phyloP scores from a whole-genome alignment of 108 stramenopile species.

The Phaeodactylum tricornutum region DNA sequence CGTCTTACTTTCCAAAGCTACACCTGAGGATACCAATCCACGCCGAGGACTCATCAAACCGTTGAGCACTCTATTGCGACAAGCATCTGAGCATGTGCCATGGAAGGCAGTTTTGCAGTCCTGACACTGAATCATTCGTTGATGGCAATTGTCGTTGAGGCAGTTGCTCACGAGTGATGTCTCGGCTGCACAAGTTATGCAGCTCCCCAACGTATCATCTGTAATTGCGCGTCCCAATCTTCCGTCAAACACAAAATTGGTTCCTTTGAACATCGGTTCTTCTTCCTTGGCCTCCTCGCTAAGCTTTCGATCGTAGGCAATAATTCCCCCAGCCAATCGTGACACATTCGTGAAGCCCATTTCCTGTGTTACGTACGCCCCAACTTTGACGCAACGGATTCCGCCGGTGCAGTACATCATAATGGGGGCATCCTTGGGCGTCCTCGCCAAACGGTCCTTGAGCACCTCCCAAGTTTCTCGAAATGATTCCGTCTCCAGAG shows the following conservation, averaged over 20 bases:
- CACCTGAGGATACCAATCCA: neutral
- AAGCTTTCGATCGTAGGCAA: constrained; percentile 83
- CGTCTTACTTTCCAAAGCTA: neutral
- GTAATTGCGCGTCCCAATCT: constrained; percentile 88
- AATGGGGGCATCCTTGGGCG: constrained; percentile 82
- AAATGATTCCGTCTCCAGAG: constrained; percentile 85
- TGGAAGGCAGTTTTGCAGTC: constrained; percentile 39
- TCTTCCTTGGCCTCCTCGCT: constrained; percentile 48
- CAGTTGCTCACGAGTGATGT: constrained; percentile 85
- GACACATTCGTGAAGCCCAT: constrained; percentile 90
- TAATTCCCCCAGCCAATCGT: constrained; percentile 89
- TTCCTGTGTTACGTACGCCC: constrained; percentile 87
- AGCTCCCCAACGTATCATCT: constrained; percentile 74
- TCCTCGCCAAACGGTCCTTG: constrained; percentile 62
- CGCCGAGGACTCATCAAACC: constrained; percentile 30
- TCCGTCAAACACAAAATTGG: constrained; percentile 97
- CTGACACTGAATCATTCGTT: constrained; percentile 89
- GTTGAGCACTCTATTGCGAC: constrained; percentile 55
- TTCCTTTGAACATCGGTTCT: constrained; percentile 82
- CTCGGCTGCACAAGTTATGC: constrained; percentile 82
- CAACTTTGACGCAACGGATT: constrained; percentile 92
- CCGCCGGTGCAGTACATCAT: constrained; percentile 95
- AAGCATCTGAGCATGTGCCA: constrained; percentile 80
- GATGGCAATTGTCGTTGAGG: constrained; percentile 82
- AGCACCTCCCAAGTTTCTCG: constrained; percentile 83